Base-by-base conservation (phyloP, 164 flowering plant genomes). In the Vitis cinerea region DNA sequence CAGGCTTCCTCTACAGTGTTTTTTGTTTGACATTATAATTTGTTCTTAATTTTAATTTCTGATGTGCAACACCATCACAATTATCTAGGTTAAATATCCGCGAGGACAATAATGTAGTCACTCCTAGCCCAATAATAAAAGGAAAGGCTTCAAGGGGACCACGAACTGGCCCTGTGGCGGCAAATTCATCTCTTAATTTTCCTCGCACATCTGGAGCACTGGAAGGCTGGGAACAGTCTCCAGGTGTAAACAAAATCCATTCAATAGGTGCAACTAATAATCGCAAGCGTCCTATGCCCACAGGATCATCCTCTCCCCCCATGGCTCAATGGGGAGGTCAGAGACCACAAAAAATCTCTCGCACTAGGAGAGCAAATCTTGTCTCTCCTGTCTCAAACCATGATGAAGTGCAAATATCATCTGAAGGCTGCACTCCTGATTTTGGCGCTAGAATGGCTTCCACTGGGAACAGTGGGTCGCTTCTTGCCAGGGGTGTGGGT, bases 301-400 rank as follows among this genome's bases (percentile, higher is more conserved):
- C 89, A 50, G 91, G 83, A 64, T 86, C 98, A 55, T 80, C 96
- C n/a, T 90, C 96, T 64, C 88, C 87, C 9, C 87, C 93, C 11
- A 83, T 94, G 78, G 82, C 96, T 64, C 92, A 91, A 68, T 91
- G 97, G 97, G 97, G 65, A 79, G 92, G 94, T 69, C 97, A 92
- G 80, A 83, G 97, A 71, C 86, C 86, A 52, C 94, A 87, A 59
- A 92, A 92, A 75, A 91, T 74, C 1, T 85, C 93, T 49, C 92
- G 98, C 29, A 84, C 85, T 2, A 80, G 96, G 75, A 88, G 98
- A 82, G 74, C 94, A 51, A 90, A 87, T 81, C 75, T 92, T 59
- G 84, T 90, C 8, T 81, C 94, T 67, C 97, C 94, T 30, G 86
- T 87, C 55, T 84, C 93, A 72, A 85, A 82, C 74, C 80, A 77